Percentiles rank a stretch among this genome's conserved stretches.
phyloP scores from a whole-genome alignment of 306 rosid species.

The Fragaria ananassa region DNA sequence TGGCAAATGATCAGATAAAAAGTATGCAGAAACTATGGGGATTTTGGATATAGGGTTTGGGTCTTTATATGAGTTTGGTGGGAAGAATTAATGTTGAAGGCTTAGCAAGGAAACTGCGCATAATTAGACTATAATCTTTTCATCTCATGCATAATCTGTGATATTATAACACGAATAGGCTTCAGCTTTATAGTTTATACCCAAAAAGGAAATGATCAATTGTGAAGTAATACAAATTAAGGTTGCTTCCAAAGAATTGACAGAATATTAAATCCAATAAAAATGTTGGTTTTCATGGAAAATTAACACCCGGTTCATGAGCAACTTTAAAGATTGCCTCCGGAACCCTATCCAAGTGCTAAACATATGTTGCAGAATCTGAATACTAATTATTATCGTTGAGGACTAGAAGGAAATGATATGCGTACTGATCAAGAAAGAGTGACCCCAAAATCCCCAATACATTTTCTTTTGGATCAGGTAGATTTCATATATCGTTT shows the following conservation, averaged over 20 bases:
- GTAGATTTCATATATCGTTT: not conserved
- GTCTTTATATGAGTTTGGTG: not conserved
- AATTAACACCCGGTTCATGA: not conserved
- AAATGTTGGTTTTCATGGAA: not conserved
- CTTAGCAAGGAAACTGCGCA: not conserved
- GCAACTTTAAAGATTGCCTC: not conserved
- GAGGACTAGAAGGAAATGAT: not conserved
- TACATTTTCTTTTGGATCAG: not conserved
- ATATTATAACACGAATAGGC: not conserved
- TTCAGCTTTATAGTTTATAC: not conserved
- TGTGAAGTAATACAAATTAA: not conserved
- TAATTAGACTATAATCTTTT: not conserved
- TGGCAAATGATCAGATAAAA: not conserved
- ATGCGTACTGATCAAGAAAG: not conserved
- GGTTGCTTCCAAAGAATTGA: not conserved
- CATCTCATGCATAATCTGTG: not conserved
- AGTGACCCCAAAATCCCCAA: not conserved
- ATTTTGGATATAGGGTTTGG: not conserved
- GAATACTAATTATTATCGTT: not conserved
- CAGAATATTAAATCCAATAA: not conserved
- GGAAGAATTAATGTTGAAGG: not conserved
- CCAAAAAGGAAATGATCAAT: not conserved
- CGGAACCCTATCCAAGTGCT: not conserved
- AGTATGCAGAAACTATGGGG: not conserved
- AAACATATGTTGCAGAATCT: no score